A percentile compares a stretch with the other conserved stretches of the same genome.
phyloP scores from a whole-genome alignment of 2,329 filamentous ascomycete species.

The Aureobasidium melanogenum region DNA sequence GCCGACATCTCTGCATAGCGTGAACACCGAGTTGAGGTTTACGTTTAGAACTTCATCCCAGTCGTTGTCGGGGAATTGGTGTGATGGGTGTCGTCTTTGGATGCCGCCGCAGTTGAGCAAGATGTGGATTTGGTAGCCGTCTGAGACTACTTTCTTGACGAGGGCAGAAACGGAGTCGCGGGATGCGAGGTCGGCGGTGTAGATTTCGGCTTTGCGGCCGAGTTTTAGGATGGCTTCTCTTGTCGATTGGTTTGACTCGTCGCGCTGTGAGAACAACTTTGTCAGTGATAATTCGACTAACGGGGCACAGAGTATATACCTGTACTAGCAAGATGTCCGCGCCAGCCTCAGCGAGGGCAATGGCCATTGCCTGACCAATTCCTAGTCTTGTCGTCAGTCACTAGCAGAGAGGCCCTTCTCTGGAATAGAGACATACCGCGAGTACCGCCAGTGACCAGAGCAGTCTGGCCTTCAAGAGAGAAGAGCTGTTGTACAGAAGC shows the following conservation, averaged over 20 bases:
- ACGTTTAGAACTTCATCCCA: constrained; percentile 79
- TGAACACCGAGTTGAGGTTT: constrained; percentile 76
- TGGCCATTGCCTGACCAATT: constrained; percentile 42
- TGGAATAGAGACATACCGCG: constrained; percentile 43
- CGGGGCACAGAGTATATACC: constrained; percentile 22
- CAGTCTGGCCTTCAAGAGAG: constrained; percentile 41
- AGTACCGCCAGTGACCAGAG: constrained; percentile 42
- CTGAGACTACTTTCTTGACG: constrained; percentile 51
- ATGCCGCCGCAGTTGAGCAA: constrained; percentile 83
- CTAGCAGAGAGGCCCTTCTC: constrained; percentile 11
- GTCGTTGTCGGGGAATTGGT: constrained; percentile 66
- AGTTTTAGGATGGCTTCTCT: constrained; percentile 54
- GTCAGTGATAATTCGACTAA: neutral
- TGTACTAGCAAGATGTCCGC: constrained; percentile 43
- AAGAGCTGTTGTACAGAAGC: constrained; percentile 35
- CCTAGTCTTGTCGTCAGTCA: constrained; percentile 20
- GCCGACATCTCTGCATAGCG: constrained; percentile 65
- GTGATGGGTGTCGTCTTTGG: constrained; percentile 66
- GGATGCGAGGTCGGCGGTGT: constrained; percentile 60
- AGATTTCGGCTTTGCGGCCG: constrained; percentile 58
- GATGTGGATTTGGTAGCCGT: constrained; percentile 60
- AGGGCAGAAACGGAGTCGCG: constrained; percentile 52
- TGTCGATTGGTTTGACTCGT: constrained; percentile 48
- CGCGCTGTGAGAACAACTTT: constrained; percentile 33
- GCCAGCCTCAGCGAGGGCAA: constrained; percentile 42